A percentile compares a stretch with the other conserved stretches of the same genome.
These are phyloP conservation scores for Gremmenia infestans DNA, from an alignment of 2,329 filamentous ascomycete species.

Conservation along the genomic window DNA sequence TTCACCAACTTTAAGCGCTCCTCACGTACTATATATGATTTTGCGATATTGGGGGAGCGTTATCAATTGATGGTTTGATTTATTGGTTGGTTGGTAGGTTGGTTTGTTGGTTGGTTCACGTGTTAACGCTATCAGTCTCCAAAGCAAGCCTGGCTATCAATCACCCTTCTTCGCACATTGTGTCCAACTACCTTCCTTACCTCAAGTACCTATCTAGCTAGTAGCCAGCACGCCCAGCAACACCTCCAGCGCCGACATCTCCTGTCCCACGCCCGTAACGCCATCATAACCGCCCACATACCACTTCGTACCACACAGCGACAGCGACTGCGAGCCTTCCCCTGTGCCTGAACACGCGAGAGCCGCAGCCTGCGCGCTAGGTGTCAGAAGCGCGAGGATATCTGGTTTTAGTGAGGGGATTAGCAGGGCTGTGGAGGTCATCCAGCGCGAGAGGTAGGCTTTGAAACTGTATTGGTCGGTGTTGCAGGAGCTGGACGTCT, in stretches of 20 bases:
- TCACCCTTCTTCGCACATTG: too few species aligned
- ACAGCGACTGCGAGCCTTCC: conserved; percentile 50
- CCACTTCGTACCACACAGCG: conserved; percentile 57
- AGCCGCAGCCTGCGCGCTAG: conserved; percentile 46
- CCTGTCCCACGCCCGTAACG: conserved; percentile 46
- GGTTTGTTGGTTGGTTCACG: too few species aligned
- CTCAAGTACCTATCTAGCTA: too few species aligned
- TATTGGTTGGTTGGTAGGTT: too few species aligned
- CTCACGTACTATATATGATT: too few species aligned
- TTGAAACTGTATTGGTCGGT: conserved; percentile 61
- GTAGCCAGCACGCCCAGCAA: conserved; percentile 25
- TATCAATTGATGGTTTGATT: too few species aligned
- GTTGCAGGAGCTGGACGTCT: conserved; percentile 53
- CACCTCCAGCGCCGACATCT: conserved; percentile 53
- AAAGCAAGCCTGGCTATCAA: too few species aligned
- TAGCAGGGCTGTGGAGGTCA: conserved; percentile 51
- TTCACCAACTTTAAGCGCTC: too few species aligned
- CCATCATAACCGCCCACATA: conserved; percentile 47
- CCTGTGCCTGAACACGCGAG: conserved; percentile 57
- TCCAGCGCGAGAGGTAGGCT: conserved; percentile 57
- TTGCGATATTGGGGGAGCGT: too few species aligned
- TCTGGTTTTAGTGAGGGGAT: conserved; percentile 49
- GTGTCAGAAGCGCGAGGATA: conserved; percentile 48
- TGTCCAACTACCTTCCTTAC: too few species aligned
- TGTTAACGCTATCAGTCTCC: too few species aligned